Conservation (phyloP, 345 rosid genomes). For the Rhizophora mangle region DNA sequence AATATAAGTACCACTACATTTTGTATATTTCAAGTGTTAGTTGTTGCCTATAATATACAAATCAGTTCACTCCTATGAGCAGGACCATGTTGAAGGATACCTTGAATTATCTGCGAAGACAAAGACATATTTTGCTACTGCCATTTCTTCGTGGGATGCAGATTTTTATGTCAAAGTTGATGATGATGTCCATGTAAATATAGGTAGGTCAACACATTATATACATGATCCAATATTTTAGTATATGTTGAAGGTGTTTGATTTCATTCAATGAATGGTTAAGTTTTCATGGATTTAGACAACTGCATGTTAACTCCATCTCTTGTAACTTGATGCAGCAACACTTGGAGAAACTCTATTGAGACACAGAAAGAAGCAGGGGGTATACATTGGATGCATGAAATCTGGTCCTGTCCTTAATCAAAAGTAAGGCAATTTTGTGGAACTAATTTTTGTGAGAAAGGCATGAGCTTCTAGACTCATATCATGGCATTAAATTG, state of each 20-base stretch:
- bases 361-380: slow-evolving; percentile 70
- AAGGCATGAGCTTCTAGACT: not conserved
- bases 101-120: slow-evolving; percentile 97
- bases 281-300: not conserved
- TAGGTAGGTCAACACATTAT: slow-evolving; percentile 40
- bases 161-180: slow-evolving; percentile 97
- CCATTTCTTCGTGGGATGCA: slow-evolving; percentile 87
- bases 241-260: not conserved
- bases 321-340: slow-evolving; percentile 45
- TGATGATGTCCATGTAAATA: slow-evolving; percentile 97
- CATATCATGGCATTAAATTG: slow-evolving; percentile 13
- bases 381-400: slow-evolving; percentile 94
- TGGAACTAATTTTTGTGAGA: not conserved
- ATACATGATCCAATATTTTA: not conserved
- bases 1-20: not conserved
- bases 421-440: slow-evolving; percentile 58
- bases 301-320: not conserved
- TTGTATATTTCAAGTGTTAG: too few species aligned
- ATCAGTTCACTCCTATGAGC: slow-evolving; percentile 17
- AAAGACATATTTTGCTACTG: slow-evolving; percentile 86
- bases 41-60: not conserved
- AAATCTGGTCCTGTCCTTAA: slow-evolving; percentile 95
- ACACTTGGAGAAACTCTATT: slow-evolving; percentile 88
- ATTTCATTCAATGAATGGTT: not conserved
- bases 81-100: slow-evolving; percentile 99